Evolutionary conservation across 176 grass and related monocot genomes (phyloP), one percentile per base, ranked within the genome.

Genomic region (Oryza officinalis): DNA sequence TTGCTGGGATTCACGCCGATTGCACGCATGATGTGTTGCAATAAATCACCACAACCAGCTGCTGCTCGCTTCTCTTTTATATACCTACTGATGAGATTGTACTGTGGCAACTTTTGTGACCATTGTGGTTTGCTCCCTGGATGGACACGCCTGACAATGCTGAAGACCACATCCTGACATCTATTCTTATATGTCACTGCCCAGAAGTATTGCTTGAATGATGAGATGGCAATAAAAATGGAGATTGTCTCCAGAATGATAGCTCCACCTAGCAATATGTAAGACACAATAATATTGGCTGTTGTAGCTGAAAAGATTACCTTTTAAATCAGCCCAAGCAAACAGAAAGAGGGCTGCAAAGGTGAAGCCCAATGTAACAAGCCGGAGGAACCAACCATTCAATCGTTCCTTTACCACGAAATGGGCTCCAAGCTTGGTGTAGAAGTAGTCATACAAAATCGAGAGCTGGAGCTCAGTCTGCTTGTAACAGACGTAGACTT

Each of bases 401-500:
- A 35, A 6, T 10, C 27, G 22, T 2, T 54, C 22, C n/a, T 50
- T 57, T 27, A 18, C 61, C 70, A 14, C 15, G 6, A 43, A 37
- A 23, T 4, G 87, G 38, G 30, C 32, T 35, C 65, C 65, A 33
- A 67, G 13, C 52, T 89, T 85, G 14, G 81, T 89, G 61, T 89
- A 71, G 37, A 75, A 49, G 8, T 75, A 38, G 83, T 89, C 81
- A 17, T 85, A 84, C 1, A 89, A 3, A 33, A 85, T 69, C 1
- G 81, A 85, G 13, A 89, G 87, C 87, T 89, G 81, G 9, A 89
- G 50, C 72, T 89, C 82, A 1, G 80, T 75, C 40, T 63, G n/a
- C 52, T 68, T 73, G 26, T 78, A 89, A 14, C 30, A 40, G 28
- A 11, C 15, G 1, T 10, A 4, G 30, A 35, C 30, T 33, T 15